phyloP scores from a whole-genome alignment of 2,329 filamentous ascomycete genomes.

The Sclerotiophoma versabilis region DNA sequence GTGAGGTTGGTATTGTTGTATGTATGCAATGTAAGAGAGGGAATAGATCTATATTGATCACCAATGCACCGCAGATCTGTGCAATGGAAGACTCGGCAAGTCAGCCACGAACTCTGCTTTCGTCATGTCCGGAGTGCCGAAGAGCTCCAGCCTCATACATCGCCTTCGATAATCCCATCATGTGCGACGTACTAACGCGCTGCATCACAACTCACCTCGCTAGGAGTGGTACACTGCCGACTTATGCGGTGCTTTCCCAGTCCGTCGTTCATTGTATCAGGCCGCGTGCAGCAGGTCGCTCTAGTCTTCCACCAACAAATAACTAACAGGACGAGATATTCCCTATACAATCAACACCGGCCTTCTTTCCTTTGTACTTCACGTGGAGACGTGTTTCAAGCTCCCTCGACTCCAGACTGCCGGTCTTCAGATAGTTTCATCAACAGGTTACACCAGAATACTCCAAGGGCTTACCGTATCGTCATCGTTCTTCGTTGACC shows the following conservation, averaged over 20 bases:
- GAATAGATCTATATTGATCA: constrained; percentile 3
- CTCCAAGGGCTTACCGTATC: constrained; percentile 20
- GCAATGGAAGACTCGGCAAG: not conserved
- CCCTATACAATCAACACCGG: constrained; percentile 2
- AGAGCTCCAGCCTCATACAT: constrained; percentile 1
- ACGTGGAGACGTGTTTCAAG: constrained; percentile 23
- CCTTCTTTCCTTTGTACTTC: constrained; percentile 10
- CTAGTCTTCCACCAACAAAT: not conserved
- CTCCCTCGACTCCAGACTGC: constrained; percentile 19
- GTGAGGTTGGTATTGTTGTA: constrained; percentile 21
- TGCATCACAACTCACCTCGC: not conserved
- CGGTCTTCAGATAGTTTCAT: constrained; percentile 11
- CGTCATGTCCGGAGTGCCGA: not conserved
- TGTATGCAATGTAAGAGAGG: constrained; percentile 18
- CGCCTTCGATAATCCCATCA: constrained; percentile 5
- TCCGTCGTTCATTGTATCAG: not conserved
- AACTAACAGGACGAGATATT: too few relatives aligned
- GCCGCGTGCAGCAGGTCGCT: not conserved
- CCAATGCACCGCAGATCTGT: constrained; percentile 7
- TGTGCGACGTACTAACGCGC: constrained; percentile 6
- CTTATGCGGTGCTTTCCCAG: too few relatives aligned
- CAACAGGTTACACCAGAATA: constrained; percentile 13
- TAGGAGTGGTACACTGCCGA: not conserved
- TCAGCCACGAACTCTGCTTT: constrained; percentile 1
- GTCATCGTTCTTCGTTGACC: constrained; percentile 25